These are phyloP conservation scores for Cephaloascus fragrans DNA, from an alignment of 805 yeast species.

Conservation along the genomic window DNA sequence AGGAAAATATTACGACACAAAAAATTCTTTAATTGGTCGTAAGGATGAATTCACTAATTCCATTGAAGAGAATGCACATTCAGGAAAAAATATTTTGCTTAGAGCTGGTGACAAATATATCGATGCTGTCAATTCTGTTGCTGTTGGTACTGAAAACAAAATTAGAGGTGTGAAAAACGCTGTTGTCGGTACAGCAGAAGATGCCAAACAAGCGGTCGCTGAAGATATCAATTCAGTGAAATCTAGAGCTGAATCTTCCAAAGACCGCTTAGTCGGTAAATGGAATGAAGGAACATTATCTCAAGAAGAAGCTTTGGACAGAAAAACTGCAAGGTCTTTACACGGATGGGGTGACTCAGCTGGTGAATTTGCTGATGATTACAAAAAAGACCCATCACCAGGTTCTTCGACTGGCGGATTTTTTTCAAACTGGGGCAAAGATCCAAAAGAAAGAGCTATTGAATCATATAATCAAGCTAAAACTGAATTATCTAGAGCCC, in stretches of 20 bases:
- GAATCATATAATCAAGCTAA: not conserved
- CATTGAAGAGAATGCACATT: not conserved
- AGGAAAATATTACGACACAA: not conserved
- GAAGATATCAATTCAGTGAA: not conserved
- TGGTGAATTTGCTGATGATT: not conserved
- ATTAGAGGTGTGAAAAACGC: not conserved
- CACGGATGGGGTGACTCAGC: not conserved
- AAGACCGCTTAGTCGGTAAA: no score
- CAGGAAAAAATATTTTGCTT: not conserved
- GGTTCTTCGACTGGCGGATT: not conserved
- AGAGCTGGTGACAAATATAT: not conserved
- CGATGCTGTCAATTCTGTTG: not conserved
- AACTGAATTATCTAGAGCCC: not conserved
- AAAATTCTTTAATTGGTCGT: no score
- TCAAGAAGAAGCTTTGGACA: not conserved
- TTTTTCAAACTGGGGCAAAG: not conserved
- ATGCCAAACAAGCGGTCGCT: not conserved
- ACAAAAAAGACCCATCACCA: not conserved
- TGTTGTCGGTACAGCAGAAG: not conserved
- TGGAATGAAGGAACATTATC: not conserved
- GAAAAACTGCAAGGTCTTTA: not conserved
- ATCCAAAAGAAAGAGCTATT: not conserved
- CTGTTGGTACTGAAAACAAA: not conserved
- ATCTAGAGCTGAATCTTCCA: not conserved
- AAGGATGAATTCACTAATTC: no score